phyloP scores from a whole-genome alignment of 106 monocot genomes.

The Alisma plantagoaquatica region DNA sequence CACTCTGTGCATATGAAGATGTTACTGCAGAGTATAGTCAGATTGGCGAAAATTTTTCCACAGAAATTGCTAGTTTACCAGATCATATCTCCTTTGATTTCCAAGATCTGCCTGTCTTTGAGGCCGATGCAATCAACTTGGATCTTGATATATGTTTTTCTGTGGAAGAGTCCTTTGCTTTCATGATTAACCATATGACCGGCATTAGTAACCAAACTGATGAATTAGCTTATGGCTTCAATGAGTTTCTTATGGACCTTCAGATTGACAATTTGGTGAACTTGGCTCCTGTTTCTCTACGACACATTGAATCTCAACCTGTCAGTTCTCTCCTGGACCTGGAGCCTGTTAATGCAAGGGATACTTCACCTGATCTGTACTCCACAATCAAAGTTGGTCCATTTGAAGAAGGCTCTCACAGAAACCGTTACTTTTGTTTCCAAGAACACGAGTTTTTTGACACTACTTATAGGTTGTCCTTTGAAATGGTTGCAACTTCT shows the following conservation, averaged over 20 bases:
- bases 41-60: too few species aligned
- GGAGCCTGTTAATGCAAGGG: constrained; percentile 33
- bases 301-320: constrained; percentile 9
- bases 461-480: constrained; percentile 19
- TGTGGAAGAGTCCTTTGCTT: constrained; percentile 15
- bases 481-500: constrained; percentile 27
- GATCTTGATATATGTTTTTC: constrained; percentile 20
- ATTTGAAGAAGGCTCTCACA: constrained; percentile 27
- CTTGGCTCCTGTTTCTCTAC: constrained; percentile 16
- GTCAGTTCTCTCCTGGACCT: constrained; percentile 37
- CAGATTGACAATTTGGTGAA: constrained; percentile 21
- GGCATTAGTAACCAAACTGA: constrained; percentile 10
- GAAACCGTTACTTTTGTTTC: constrained; percentile 35
- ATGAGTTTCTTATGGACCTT: constrained; percentile 27
- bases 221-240: constrained; percentile 18
- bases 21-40: too few species aligned
- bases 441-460: constrained; percentile 57
- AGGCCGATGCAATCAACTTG: constrained; percentile 25
- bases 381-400: constrained; percentile 28
- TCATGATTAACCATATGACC: constrained; percentile 24
- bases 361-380: constrained; percentile 22
- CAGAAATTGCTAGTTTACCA: too few species aligned
- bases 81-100: too few species aligned
- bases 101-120: too few species aligned
- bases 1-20: too few species aligned